Percentiles rank a stretch among this genome's conserved stretches.
These are phyloP conservation scores for Saccharomycopsis amapae DNA, from an alignment of 805 yeast species.

Conservation along the genomic window DNA sequence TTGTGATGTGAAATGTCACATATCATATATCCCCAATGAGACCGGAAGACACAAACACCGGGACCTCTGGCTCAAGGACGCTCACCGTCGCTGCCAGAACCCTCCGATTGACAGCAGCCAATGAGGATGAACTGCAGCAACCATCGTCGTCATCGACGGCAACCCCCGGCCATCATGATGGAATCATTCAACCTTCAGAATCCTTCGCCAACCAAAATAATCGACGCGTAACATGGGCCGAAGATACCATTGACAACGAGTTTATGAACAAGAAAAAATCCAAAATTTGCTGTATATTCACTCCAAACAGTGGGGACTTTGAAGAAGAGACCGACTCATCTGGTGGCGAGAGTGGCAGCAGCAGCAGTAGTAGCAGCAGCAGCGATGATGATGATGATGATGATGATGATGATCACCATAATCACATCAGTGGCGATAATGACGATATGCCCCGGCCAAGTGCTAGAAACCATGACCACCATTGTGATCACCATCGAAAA, in stretches of 20 bases:
- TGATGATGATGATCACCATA: conserved; percentile 21
- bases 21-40: too few relatives aligned
- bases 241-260: conserved; percentile 86
- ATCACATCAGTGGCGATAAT: conserved; percentile 14
- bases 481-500: conserved; percentile 23
- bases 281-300: conserved; percentile 83
- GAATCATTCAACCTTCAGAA: too few relatives aligned
- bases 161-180: too few relatives aligned
- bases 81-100: too few relatives aligned
- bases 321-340: conserved; percentile 33
- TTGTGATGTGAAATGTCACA: too few relatives aligned
- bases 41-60: too few relatives aligned
- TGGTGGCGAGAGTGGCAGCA: conserved; percentile 26
- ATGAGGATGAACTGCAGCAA: too few relatives aligned
- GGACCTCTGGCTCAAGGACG: too few relatives aligned
- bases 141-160: too few relatives aligned
- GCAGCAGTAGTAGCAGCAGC: conserved; percentile 26
- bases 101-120: too few relatives aligned
- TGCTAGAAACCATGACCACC: too few relatives aligned
- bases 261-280: conserved; percentile 81
- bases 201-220: neutral
- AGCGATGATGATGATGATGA: conserved; percentile 23
- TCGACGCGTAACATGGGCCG: conserved; percentile 66
- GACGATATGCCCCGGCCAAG: conserved; percentile 22
- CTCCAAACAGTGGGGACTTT: conserved; percentile 62